Evolutionary conservation across 2,329 filamentous ascomycete species (phyloP), one percentile per base, ranked within the genome.

Genomic region (Magnaporthiopsis rhizophila): DNA sequence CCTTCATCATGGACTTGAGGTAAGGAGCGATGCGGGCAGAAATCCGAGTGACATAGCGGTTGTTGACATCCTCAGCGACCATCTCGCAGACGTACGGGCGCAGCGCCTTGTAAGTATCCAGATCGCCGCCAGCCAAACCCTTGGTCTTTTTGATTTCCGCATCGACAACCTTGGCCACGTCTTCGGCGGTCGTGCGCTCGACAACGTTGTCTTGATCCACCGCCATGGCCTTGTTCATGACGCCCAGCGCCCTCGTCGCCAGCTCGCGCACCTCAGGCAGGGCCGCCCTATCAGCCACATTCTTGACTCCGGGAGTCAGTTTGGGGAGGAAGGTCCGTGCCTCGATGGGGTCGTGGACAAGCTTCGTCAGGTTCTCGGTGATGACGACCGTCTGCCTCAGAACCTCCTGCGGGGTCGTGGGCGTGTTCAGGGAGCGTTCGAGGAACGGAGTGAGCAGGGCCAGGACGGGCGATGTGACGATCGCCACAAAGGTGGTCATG

Each of bases 401-500:
- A 28, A 98, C 93, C 79, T 99, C 95, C 76, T 99, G 95, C 3
- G 91, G 84, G 5, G 95, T 99, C 21, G 86, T 86, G 11, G 94
- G 95, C 66, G 89, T 94, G 81, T 97, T 97, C 67, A 99, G 85
- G 24, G 93, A 92, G 70, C 95, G 89, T 79, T 98, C 95, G 34
- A 99, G 86, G 69, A 98, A 89, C 59, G 95, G 95, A 1, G 95
- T 99, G 64, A 99, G 84, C 64, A 99, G 87, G 24, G 95, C 95
- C 65, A 99, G 86, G 6, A 98, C 94, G 12, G 95, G 95, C 11
- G 94, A 97, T 15, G 92, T 97, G 70, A 99, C 95, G 68, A 96
- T 85, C 64, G 95, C 93, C 63, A 99, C 95, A 70, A 99, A 99
- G n/a, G 95, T 99, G 13, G 95, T 99, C 80, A 96, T 92, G 4